Base-by-base conservation (phyloP, 805 yeast species). In the Lipomyces yamanashiensis region DNA sequence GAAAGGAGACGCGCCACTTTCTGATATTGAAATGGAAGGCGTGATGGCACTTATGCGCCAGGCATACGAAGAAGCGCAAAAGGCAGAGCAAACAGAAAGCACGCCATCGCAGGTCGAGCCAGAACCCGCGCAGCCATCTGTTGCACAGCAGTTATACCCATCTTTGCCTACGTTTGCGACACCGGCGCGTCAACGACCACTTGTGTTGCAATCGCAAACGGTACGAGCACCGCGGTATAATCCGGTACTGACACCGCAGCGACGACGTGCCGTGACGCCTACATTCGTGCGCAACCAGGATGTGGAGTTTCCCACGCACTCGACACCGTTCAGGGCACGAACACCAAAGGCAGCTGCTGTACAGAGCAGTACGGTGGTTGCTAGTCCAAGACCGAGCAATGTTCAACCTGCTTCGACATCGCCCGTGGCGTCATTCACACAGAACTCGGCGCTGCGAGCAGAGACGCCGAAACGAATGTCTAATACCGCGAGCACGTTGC, bases 1-100 rank as follows among this genome's bases (percentile, higher is more conserved):
- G 50, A 90, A 89, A 73, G 96, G 96, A n/a, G 83, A 85, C 61
- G 76, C 76, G n/a, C 91, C 93, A 4, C 78, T 90, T 65, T 80
- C 86, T 13, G 90, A 87, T 28, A 79, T 89, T 49, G 96, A 90
- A 73, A 82, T 86, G 71, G 93, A 88, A 74, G 96, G 96, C n/a
- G 93, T 89, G 1, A 73, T 87, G 68, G 83, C 92, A 1, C 74
- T 89, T 21, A 77, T 82, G 66, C 75, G 76, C 15, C 81, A 79
- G 62, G 77, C 80, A 6, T 74, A 76, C 61, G 71, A 48, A 49
- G 67, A 49, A 40, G 48, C 56, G 63, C 48, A 63, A 61, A 44
- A 41, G 62, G 53, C 58, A 12, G 55, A 44, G 34, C 43, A 36
- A 10, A 23, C 37, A 57, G 68, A 44, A 67, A 21, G 68, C 73